Evolutionary conservation across 768 basidiomycete species (phyloP), one percentile per base, ranked within the genome.

Genomic region (Boletus huronensis): DNA sequence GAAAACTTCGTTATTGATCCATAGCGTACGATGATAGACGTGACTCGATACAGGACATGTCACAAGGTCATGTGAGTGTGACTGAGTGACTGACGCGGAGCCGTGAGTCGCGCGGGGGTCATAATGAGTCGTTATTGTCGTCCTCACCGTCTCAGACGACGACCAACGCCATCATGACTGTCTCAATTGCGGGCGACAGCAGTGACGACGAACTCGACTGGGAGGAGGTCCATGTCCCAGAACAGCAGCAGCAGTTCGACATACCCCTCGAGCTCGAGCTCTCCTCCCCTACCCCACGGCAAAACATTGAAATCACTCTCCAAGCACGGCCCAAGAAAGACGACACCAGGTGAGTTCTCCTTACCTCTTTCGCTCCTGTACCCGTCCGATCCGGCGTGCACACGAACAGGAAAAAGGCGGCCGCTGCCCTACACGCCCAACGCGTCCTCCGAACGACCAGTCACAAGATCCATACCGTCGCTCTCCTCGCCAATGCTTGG

Each of bases 401-500:
- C 63, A 81, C 75, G 66, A 38, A 48, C 77, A 79, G 73, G 70
- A 70, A 79, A 79, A 57, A 71, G 42, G 62, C 60, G 0, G 54
- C 71, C 10, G 68, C 69, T 29, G 61, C 82, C 57, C 70, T 81
- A 32, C 77, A 83, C 55, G 82, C 82, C 14, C 90, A 95, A 64
- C 82, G 94, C 13, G 74, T 85, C 39, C 68, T 84, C 9, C 80
- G 94, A 32, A 81, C 95, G 43, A 82, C 88, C 53, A 85, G 83
- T 50, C 96, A 98, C 74, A 95, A 96, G 72, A 76, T 93, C 14
- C 97, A 99, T 62, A 90, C 93, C 9, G 72, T 95, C 11, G 74
- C 81, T n/a, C 77, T 97, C 14, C 78, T 98, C 13, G 80, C 81
- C 14, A 92, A 87, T 65, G 90, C 86, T 5, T 71, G 77, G 42